Evolutionary conservation across 768 basidiomycete species (phyloP).

Genomic region (Lactifluus volemus): DNA sequence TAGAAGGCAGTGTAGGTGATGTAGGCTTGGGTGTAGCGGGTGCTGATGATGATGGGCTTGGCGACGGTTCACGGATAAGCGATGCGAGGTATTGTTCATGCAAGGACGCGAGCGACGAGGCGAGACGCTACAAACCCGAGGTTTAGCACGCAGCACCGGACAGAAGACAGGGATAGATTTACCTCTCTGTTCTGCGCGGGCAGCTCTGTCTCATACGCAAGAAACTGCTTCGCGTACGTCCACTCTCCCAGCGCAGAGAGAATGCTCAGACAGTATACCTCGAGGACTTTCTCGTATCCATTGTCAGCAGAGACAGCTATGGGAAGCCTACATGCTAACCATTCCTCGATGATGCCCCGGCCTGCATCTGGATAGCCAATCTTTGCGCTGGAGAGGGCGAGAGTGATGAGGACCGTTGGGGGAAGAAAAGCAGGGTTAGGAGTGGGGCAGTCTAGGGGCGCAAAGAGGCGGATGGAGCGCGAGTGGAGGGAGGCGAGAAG

Average conservation of each 20-base stretch:
- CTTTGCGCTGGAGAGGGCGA: constrained; percentile 63
- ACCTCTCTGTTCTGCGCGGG: constrained; percentile 44
- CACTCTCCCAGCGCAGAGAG: constrained; percentile 68
- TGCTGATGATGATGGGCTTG: background rate
- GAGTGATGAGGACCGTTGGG: constrained; percentile 56
- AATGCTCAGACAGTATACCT: constrained; percentile 66
- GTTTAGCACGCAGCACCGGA: constrained; percentile 4
- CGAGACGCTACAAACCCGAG: constrained; percentile 1
- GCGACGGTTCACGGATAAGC: background rate
- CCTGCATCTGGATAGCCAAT: constrained; percentile 52
- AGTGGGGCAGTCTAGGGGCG: constrained; percentile 36
- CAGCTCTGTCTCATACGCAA: constrained; percentile 66
- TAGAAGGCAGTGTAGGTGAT: background rate
- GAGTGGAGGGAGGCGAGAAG: constrained; percentile 48
- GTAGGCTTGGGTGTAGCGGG: background rate
- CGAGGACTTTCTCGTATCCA: constrained; percentile 66
- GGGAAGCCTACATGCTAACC: constrained; percentile 55
- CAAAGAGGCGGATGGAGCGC: constrained; percentile 63
- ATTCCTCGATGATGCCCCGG: constrained; percentile 63
- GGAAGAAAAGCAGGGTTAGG: constrained; percentile 53
- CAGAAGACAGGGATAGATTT: background rate
- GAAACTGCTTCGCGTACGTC: constrained; percentile 71
- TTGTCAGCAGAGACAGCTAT: constrained; percentile 23
- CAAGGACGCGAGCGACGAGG: constrained; percentile 5
- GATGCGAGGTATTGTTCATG: constrained; percentile 11